Evolutionary conservation across 164 flowering plant species (phyloP).

Genomic region (Liriodendron chinense): DNA sequence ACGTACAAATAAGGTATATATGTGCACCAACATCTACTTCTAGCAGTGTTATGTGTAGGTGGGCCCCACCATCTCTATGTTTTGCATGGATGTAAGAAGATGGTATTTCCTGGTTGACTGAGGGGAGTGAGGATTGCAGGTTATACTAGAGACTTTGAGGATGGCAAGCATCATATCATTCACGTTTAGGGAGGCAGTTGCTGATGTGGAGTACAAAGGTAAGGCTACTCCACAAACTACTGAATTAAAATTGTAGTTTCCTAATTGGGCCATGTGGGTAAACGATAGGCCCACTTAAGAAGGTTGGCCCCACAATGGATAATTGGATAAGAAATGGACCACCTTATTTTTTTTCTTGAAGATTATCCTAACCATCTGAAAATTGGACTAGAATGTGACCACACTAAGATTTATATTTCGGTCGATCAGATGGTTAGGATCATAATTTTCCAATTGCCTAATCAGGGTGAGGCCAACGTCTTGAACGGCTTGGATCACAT

Average conservation of each 20-base stretch:
- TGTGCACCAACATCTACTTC: neutral
- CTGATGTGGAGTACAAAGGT: constrained; percentile 90
- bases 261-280: neutral
- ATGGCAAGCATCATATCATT: constrained; percentile 88
- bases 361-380: no score
- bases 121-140: constrained; percentile 35
- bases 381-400: no score
- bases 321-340: no score
- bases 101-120: no score
- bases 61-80: neutral
- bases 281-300: no score
- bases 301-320: no score
- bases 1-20: constrained; percentile 55
- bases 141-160: constrained; percentile 72
- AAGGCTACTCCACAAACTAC: constrained; percentile 5
- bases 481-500: neutral
- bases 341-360: neutral
- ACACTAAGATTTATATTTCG: no score
- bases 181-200: constrained; percentile 82
- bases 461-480: neutral
- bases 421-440: no score
- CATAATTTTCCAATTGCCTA: no score
- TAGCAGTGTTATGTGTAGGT: neutral
- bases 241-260: neutral
- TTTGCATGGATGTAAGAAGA: neutral